A percentile compares a stretch with the other conserved stretches of the same genome.
phyloP scores from a whole-genome alignment of 768 basidiomycete species.

The Termitomyces sp. region DNA sequence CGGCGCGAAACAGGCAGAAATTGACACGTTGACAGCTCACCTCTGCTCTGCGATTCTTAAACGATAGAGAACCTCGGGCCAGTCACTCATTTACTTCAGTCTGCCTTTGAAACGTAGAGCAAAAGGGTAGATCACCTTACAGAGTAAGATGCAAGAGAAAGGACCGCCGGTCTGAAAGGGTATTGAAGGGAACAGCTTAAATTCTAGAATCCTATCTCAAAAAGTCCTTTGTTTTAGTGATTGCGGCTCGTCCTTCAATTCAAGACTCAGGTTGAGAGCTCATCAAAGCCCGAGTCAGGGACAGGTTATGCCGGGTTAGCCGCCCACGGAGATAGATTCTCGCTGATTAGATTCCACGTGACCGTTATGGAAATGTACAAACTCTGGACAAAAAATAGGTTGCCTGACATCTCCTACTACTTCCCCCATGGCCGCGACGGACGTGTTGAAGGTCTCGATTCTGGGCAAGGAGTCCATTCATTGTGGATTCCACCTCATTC shows the following conservation, averaged over 20 bases:
- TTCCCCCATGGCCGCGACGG: slow-evolving; percentile 36
- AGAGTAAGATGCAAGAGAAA: background rate
- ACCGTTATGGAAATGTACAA: slow-evolving; percentile 3
- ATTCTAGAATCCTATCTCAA: background rate
- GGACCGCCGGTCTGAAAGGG: too few relatives aligned
- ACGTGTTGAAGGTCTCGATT: slow-evolving; percentile 79
- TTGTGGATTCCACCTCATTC: slow-evolving; percentile 88
- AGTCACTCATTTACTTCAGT: background rate
- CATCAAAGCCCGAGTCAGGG: background rate
- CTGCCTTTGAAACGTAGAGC: background rate
- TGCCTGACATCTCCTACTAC: background rate
- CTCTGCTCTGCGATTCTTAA: background rate
- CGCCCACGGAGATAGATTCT: slow-evolving; percentile 2
- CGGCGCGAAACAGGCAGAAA: background rate
- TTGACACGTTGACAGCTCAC: background rate
- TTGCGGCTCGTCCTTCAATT: background rate
- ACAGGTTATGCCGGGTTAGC: background rate
- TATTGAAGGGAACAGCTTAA: background rate
- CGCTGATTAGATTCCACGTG: slow-evolving; percentile 3
- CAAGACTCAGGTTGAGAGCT: too few relatives aligned
- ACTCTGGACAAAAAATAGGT: slow-evolving; percentile 1
- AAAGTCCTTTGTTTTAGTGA: background rate
- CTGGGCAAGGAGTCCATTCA: slow-evolving; percentile 86
- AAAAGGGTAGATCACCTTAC: background rate
- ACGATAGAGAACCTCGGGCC: background rate